phyloP scores from a whole-genome alignment of 2,329 filamentous ascomycete species.

The Ophiostoma triangulosporum region DNA sequence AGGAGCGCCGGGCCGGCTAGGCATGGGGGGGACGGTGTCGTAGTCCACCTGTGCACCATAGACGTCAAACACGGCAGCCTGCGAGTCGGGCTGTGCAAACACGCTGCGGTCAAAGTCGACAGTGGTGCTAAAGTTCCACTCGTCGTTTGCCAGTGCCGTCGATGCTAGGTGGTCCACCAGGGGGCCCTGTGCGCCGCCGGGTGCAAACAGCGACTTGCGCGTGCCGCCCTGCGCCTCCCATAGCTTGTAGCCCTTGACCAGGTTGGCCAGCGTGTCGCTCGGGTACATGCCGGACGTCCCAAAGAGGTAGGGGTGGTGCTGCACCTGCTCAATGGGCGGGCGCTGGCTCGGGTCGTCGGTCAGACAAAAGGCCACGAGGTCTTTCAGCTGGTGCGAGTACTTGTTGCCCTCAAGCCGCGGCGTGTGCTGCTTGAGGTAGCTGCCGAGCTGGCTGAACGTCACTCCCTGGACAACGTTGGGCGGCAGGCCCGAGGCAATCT shows the following conservation, averaged over 20 bases:
- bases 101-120: slow-evolving; percentile 49
- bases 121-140: slow-evolving; percentile 57
- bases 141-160: slow-evolving; percentile 37
- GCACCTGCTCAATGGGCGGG: slow-evolving; percentile 55
- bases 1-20: slow-evolving; percentile 22
- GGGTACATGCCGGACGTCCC: slow-evolving; percentile 51
- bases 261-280: slow-evolving; percentile 44
- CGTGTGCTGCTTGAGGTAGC: slow-evolving; percentile 44
- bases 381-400: slow-evolving; percentile 55
- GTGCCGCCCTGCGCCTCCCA: slow-evolving; percentile 66
- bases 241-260: slow-evolving; percentile 58
- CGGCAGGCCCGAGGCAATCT: slow-evolving; percentile 66
- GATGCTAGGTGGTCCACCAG: slow-evolving; percentile 25
- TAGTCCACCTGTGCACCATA: slow-evolving; percentile 42
- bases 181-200: slow-evolving; percentile 42
- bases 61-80: slow-evolving; percentile 41
- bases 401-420: slow-evolving; percentile 58
- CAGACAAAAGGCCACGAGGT: slow-evolving; percentile 61
- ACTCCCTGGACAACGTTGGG: slow-evolving; percentile 50
- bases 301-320: slow-evolving; percentile 55
- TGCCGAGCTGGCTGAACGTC: slow-evolving; percentile 38
- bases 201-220: slow-evolving; percentile 49
- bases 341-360: slow-evolving; percentile 54
- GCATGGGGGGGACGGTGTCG: background rate
- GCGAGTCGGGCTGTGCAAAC: slow-evolving; percentile 36